Evolutionary conservation across 179 eudicot species (phyloP).

Genomic region (Monotropa hypopitys): DNA sequence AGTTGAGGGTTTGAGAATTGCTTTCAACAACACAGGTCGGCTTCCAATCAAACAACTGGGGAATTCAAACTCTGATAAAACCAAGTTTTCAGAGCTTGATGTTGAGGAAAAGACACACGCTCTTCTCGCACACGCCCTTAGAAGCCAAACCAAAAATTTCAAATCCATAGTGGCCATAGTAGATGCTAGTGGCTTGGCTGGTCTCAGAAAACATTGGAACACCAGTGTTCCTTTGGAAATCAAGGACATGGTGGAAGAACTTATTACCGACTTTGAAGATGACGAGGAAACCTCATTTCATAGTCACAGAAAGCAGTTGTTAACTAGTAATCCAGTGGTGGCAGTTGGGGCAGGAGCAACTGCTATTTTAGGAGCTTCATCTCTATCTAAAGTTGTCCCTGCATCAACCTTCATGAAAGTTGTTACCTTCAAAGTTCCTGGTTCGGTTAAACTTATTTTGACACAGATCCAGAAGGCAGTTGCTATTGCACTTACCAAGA

Average conservation of each 20-base stretch:
- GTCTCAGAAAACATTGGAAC: slow-evolving; percentile 72
- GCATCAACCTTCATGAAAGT: slow-evolving; percentile 53
- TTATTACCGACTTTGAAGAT: slow-evolving; percentile 32
- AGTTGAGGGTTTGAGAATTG: slow-evolving; percentile 82
- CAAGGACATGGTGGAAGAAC: slow-evolving; percentile 38
- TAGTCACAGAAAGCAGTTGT: slow-evolving; percentile 33
- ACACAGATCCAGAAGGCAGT: slow-evolving; percentile 53
- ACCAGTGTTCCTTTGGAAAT: slow-evolving; percentile 48
- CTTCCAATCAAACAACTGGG: slow-evolving; percentile 34
- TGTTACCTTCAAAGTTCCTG: slow-evolving; percentile 53
- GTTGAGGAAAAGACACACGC: slow-evolving; percentile 65
- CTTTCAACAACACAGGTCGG: slow-evolving; percentile 56
- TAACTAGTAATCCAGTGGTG: slow-evolving; percentile 63
- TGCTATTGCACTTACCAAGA: slow-evolving; percentile 40
- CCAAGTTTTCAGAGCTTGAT: slow-evolving; percentile 50
- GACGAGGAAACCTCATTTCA: slow-evolving; percentile 20
- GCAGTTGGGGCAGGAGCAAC: slow-evolving; percentile 94
- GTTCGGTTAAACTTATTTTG: slow-evolving; percentile 49
- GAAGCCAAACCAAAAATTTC: slow-evolving; percentile 50
- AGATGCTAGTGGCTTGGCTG: slow-evolving; percentile 71
- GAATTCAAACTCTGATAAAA: slow-evolving; percentile 10
- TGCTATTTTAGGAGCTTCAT: slow-evolving; percentile 72
- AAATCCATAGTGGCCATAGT: slow-evolving; percentile 67
- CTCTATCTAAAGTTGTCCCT: slow-evolving; percentile 66
- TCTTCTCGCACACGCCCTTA: slow-evolving; percentile 74